These are phyloP conservation scores for Leccinum broughii DNA, from an alignment of 768 basidiomycete species.

Conservation along the genomic window DNA sequence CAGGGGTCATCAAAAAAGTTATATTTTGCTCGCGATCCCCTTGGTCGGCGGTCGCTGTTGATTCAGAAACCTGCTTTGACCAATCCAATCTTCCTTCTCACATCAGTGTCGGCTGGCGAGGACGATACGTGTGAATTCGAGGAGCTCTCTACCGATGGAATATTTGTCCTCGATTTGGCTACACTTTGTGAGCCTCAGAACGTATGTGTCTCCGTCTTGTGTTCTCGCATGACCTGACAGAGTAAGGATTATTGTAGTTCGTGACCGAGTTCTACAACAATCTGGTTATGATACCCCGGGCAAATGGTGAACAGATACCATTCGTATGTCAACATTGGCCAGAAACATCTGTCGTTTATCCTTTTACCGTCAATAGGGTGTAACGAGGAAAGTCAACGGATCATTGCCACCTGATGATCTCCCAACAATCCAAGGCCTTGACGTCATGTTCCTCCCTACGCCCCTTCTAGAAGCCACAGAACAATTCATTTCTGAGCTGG, in stretches of 20 bases:
- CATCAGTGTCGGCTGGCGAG: slow-evolving; percentile 62
- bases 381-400: slow-evolving; percentile 46
- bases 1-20: slow-evolving; percentile 49
- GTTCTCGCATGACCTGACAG: not conserved
- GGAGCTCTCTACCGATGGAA: slow-evolving; percentile 59
- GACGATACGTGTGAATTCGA: slow-evolving; percentile 50
- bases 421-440: slow-evolving; percentile 29
- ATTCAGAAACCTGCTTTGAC: slow-evolving; percentile 55
- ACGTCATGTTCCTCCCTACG: slow-evolving; percentile 34
- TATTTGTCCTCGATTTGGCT: slow-evolving; percentile 55
- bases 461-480: slow-evolving; percentile 41
- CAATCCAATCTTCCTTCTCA: slow-evolving; percentile 57
- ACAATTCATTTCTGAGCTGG: slow-evolving; percentile 53
- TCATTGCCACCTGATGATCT: slow-evolving; percentile 45
- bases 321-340: slow-evolving; percentile 25
- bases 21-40: slow-evolving; percentile 79
- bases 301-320: slow-evolving; percentile 9
- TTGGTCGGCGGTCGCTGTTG: slow-evolving; percentile 84
- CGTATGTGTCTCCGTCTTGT: slow-evolving; percentile 24
- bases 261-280: slow-evolving; percentile 19
- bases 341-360: not conserved
- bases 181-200: slow-evolving; percentile 21
- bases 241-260: slow-evolving; percentile 17
- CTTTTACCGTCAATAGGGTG: slow-evolving; percentile 38
- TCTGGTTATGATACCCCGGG: slow-evolving; percentile 25